Percentiles rank a stretch among this genome's conserved stretches.
These are phyloP conservation scores for Talaromyces rugulosus DNA, from an alignment of 2,329 filamentous ascomycete species.

Conservation along the genomic window DNA sequence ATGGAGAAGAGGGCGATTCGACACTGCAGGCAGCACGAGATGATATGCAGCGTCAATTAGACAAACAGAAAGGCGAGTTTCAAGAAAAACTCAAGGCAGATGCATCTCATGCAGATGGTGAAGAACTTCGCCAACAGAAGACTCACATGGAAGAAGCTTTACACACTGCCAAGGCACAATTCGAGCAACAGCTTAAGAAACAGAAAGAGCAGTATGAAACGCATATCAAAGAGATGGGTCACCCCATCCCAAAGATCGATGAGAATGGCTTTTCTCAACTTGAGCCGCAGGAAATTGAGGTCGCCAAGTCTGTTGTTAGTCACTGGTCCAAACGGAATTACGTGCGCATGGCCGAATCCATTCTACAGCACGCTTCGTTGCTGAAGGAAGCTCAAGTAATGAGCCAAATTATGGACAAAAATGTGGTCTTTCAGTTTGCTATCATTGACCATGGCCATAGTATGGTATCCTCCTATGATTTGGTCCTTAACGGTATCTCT, in stretches of 20 bases:
- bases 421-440: constrained; percentile 90
- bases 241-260: constrained; percentile 51
- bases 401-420: constrained; percentile 93
- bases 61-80: constrained; percentile 79
- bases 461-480: constrained; percentile 90
- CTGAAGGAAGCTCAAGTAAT: constrained; percentile 97
- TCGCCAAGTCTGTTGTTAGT: constrained; percentile 62
- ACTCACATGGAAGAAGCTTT: constrained; percentile 78
- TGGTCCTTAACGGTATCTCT: constrained; percentile 86
- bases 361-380: constrained; percentile 80
- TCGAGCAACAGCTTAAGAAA: constrained; percentile 76
- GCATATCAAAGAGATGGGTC: constrained; percentile 71
- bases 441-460: constrained; percentile 85
- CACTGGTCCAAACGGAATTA: constrained; percentile 84
- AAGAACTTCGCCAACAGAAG: constrained; percentile 80
- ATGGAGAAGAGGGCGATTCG: constrained; percentile 59
- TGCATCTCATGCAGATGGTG: constrained; percentile 67
- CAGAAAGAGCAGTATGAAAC: constrained; percentile 83
- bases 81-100: constrained; percentile 74
- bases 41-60: constrained; percentile 77
- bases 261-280: constrained; percentile 49
- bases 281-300: constrained; percentile 66
- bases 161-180: constrained; percentile 74
- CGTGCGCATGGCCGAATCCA: constrained; percentile 87
- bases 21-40: constrained; percentile 70